Base-by-base conservation (phyloP, 2,329 filamentous ascomycete species). In the Aspergillus hortae region DNA sequence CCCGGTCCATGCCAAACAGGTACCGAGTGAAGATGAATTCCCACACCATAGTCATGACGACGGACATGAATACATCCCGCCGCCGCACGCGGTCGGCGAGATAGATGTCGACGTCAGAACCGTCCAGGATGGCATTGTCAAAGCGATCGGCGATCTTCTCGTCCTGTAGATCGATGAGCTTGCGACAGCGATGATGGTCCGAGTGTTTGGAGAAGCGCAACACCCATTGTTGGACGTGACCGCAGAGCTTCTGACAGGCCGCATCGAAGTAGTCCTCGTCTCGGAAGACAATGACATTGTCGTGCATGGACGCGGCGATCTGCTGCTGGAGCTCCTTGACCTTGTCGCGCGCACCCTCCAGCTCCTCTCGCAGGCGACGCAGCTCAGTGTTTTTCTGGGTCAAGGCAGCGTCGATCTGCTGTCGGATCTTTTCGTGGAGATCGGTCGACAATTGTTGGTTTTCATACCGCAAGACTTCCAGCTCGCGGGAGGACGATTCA, bases 1-100 rank as follows among this genome's bases (percentile, higher is more conserved):
- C 94, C 63, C 92, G 84, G 69, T 99, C 94, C 90, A 99, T 96
- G 63, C 94, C 94, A 69, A 99, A 99, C 23, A 99, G 85, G 71
- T 99, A 99, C 58, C 94, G 86, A 7, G 92, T 96, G 69, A 99
- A 99, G 68, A 99, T 87, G 67, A 95, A 96, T 72, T 99, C 94
- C 92, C 92, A 99, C 47, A 99, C 86, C 91, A 99, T 96, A 56
- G 89, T 94, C 92, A 97, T 97, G 51, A 92, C 90, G 71, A 99
- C 91, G 35, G 91, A 94, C 90, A 97, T 96, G 80, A 99, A 96
- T 53, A 97, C 86, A 69, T 97, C 92, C 54, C 92, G 86, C 55
- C 94, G 87, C 65, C 83, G 86, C 49, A 96, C 88, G 36, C 95
- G 89, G 69, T 99, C 92, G 59, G 83, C 82, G 45, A 99, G 85